Evolutionary conservation across 768 basidiomycete genomes (phyloP).

Genomic region (Tephrocybe sp.): DNA sequence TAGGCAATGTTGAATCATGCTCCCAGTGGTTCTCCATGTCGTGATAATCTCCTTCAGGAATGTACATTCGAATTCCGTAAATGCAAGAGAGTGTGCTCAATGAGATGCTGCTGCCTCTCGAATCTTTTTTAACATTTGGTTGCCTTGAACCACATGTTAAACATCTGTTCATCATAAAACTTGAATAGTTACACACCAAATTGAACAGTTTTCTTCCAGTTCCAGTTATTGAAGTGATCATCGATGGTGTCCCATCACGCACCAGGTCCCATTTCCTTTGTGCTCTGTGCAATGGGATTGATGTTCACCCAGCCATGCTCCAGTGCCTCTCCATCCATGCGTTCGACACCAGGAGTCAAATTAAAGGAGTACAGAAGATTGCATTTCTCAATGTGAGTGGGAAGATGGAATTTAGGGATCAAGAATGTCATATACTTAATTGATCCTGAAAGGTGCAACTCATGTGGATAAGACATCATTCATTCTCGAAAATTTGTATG

Average conservation of each 20-base stretch:
- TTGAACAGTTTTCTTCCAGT: neutral
- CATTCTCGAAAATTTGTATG: constrained; percentile 17
- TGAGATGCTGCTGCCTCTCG: no score
- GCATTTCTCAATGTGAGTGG: constrained; percentile 21
- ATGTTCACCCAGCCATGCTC: constrained; percentile 23
- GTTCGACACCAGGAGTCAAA: constrained; percentile 15
- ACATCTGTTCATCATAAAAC: neutral
- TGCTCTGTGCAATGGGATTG: constrained; percentile 17
- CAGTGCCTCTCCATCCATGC: constrained; percentile 10
- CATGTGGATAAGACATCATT: neutral
- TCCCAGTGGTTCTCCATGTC: neutral
- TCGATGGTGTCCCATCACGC: neutral
- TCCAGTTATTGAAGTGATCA: constrained; percentile 1
- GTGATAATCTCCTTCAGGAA: no score
- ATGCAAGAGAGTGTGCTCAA: no score
- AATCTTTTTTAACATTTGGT: no score
- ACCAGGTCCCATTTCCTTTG: constrained; percentile 26
- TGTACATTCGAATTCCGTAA: no score
- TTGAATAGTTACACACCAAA: no score
- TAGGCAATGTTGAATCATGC: no score
- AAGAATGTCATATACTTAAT: neutral
- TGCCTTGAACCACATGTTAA: no score
- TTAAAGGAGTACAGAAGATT: constrained; percentile 22
- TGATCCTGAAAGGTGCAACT: neutral
- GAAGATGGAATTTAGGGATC: constrained; percentile 29